These are phyloP conservation scores for Metarhizium guizhouense DNA, from an alignment of 2,329 filamentous ascomycete species.

Conservation along the genomic window DNA sequence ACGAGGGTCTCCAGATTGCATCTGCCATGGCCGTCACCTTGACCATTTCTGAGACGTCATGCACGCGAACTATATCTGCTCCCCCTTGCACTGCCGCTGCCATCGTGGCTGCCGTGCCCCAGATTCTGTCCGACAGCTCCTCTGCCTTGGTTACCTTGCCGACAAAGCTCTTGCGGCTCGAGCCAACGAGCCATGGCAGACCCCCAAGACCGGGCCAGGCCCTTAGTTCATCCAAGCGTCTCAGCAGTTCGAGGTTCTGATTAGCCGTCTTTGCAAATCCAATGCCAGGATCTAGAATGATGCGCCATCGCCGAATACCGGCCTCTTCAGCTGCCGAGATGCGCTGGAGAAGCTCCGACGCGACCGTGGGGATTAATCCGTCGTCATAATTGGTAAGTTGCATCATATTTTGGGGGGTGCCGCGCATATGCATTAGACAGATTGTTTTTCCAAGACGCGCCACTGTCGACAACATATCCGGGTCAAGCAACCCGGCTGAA, in stretches of 20 bases:
- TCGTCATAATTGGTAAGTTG: conserved; percentile 57
- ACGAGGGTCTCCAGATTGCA: conserved; percentile 64
- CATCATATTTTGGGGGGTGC: conserved; percentile 75
- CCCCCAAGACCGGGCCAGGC: conserved; percentile 55
- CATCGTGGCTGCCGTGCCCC: conserved; percentile 84
- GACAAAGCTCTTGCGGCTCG: conserved; percentile 84
- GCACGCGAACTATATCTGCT: conserved; percentile 85
- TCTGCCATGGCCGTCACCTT: conserved; percentile 82
- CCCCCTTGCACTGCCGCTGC: conserved; percentile 78
- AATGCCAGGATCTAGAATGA: conserved; percentile 87
- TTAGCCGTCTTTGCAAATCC: conserved; percentile 81
- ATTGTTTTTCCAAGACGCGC: conserved; percentile 72
- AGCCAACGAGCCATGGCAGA: conserved; percentile 82
- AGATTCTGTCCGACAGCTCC: conserved; percentile 60
- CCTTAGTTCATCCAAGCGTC: conserved; percentile 55
- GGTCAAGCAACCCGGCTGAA: conserved; percentile 71
- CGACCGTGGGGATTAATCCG: conserved; percentile 58
- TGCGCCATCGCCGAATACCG: conserved; percentile 84
- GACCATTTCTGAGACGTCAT: conserved; percentile 81
- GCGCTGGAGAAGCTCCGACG: conserved; percentile 58
- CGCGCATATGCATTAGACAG: conserved; percentile 88
- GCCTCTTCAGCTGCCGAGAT: conserved; percentile 68
- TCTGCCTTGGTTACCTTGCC: conserved; percentile 70
- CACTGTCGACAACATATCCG: conserved; percentile 72
- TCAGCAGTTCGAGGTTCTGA: conserved; percentile 76